phyloP scores from a whole-genome alignment of 352 stramenopile species.

The Pythium vanterpoolii region DNA sequence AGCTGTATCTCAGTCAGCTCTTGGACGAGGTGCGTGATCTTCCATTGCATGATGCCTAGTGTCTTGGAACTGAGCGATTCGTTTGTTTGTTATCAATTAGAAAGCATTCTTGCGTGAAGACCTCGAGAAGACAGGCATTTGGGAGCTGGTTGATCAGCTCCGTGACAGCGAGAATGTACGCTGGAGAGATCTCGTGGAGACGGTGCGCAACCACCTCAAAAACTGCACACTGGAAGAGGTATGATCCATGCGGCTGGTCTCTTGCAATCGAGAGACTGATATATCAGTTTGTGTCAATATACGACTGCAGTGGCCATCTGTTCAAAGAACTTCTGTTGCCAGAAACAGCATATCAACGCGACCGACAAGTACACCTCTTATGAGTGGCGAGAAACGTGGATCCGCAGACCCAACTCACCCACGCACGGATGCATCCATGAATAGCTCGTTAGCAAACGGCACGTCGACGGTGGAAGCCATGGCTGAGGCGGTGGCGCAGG shows the following conservation, averaged over 20 bases:
- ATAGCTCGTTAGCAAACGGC: not conserved
- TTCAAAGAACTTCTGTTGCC: not conserved
- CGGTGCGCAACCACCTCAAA: constrained; percentile 5
- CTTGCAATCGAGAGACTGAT: not conserved
- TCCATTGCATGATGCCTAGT: not conserved
- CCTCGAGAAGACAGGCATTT: constrained; percentile 4
- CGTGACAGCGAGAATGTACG: not conserved
- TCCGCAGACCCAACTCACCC: not conserved
- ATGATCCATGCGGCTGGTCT: not conserved
- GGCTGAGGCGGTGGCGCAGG: constrained; percentile 10
- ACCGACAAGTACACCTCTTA: not conserved
- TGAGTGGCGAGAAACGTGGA: not conserved
- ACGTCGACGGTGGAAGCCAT: constrained; percentile 5
- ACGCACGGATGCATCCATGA: not conserved
- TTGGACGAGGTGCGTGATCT: constrained; percentile 6
- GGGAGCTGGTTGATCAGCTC: constrained; percentile 2
- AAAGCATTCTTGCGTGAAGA: constrained; percentile 20
- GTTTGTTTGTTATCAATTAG: not conserved
- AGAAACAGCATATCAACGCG: not conserved
- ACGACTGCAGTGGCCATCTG: constrained; percentile 1
- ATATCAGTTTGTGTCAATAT: not conserved
- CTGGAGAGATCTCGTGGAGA: constrained; percentile 1
- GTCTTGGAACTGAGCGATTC: not conserved
- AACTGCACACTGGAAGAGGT: constrained; percentile 21
- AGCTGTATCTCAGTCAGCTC: constrained; percentile 8